phyloP scores from a whole-genome alignment of 305 asterid species.

The Fraxinus baroniana region DNA sequence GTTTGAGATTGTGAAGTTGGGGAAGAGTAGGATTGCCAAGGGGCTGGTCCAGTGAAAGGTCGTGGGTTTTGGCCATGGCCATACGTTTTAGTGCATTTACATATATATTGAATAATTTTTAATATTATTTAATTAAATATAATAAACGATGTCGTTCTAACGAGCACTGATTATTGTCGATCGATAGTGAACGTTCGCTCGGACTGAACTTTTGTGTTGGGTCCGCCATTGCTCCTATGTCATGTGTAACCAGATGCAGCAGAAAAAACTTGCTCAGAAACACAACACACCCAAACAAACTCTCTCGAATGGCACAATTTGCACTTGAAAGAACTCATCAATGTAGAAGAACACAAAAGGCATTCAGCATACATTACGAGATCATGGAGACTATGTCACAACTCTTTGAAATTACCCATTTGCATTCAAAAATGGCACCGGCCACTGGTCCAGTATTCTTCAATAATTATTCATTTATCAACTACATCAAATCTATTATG shows the following conservation, averaged over 20 bases:
- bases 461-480: background rate
- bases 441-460: background rate
- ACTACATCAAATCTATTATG: background rate
- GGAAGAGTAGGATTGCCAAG: no score
- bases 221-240: constrained; percentile 18
- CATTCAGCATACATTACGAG: background rate
- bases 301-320: background rate
- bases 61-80: no score
- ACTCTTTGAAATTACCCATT: background rate
- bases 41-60: no score
- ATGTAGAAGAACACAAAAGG: background rate
- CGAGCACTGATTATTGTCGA: no score
- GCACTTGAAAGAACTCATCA: background rate
- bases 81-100: no score
- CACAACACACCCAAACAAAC: background rate
- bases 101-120: no score
- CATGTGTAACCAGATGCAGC: constrained; percentile 6
- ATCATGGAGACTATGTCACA: background rate
- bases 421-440: background rate
- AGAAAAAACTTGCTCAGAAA: constrained; percentile 13
- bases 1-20: no score
- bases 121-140: no score
- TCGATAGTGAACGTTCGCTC: no score
- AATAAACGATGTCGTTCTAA: no score
- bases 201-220: no score